A percentile compares a stretch with the other conserved stretches of the same genome.
phyloP scores from a whole-genome alignment of 2,329 filamentous ascomycete genomes.

The Lachnellula arida region DNA sequence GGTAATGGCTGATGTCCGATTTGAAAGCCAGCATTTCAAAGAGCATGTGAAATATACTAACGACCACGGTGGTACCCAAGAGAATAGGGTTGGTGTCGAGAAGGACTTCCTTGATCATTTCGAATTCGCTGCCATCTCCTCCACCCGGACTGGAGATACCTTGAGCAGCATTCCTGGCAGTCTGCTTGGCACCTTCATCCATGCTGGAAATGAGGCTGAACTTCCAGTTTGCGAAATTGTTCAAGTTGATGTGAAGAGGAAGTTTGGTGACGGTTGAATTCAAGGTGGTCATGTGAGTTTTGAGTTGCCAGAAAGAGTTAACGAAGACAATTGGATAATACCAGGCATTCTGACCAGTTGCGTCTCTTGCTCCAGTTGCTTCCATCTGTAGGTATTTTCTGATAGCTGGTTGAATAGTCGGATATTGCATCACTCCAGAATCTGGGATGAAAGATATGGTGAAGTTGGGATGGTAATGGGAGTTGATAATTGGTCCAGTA shows the following conservation, averaged over 20 bases:
- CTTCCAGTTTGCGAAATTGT: slow-evolving; percentile 82
- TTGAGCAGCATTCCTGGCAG: slow-evolving; percentile 70
- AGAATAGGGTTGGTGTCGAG: slow-evolving; percentile 92
- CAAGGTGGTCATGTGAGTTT: slow-evolving; percentile 81
- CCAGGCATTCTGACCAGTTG: slow-evolving; percentile 82
- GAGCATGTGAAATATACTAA: slow-evolving; percentile 85
- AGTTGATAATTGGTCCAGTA: slow-evolving; percentile 66
- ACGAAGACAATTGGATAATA: slow-evolving; percentile 87
- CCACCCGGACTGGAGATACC: slow-evolving; percentile 56
- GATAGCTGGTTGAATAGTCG: slow-evolving; percentile 64
- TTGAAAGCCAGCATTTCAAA: slow-evolving; percentile 97
- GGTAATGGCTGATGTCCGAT: slow-evolving; percentile 95
- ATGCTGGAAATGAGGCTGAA: slow-evolving; percentile 80
- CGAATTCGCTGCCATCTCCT: slow-evolving; percentile 88
- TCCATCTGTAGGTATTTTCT: slow-evolving; percentile 78
- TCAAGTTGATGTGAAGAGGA: slow-evolving; percentile 77
- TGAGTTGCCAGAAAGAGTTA: slow-evolving; percentile 97
- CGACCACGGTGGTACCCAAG: slow-evolving; percentile 75
- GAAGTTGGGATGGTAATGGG: slow-evolving; percentile 93
- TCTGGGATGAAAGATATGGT: slow-evolving; percentile 84
- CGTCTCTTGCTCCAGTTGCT: slow-evolving; percentile 74
- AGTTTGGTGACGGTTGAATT: slow-evolving; percentile 84
- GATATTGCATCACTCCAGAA: slow-evolving; percentile 64
- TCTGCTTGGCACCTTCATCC: slow-evolving; percentile 83
- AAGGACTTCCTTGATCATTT: slow-evolving; percentile 94